These are phyloP conservation scores for Lyophyllum atratum DNA, from an alignment of 768 basidiomycete species.

Conservation along the genomic window DNA sequence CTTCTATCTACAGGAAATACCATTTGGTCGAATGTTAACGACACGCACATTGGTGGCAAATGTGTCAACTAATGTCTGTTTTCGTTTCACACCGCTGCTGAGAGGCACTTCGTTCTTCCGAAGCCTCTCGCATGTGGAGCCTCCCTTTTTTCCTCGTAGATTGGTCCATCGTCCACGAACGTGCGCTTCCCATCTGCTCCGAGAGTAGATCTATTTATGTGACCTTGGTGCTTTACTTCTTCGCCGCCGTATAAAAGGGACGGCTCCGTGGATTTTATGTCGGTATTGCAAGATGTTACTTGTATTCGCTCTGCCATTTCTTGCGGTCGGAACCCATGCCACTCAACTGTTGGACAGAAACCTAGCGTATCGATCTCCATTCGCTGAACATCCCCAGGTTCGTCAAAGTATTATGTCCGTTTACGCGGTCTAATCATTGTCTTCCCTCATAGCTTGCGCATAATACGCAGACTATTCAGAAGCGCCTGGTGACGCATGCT, in stretches of 20 bases:
- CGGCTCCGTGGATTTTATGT: not conserved
- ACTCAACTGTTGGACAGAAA: slow-evolving; percentile 36
- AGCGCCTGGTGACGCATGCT: not conserved
- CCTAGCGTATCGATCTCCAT: slow-evolving; percentile 42
- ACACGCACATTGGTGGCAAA: not conserved
- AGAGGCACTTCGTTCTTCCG: not conserved
- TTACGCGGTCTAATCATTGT: slow-evolving; percentile 51
- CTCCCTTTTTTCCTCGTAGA: not conserved
- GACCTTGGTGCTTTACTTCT: not conserved
- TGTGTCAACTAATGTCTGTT: not conserved
- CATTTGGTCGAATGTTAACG: no score
- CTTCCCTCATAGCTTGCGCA: slow-evolving; percentile 28
- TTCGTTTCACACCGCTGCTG: not conserved
- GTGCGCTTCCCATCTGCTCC: not conserved
- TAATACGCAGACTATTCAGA: slow-evolving; percentile 2
- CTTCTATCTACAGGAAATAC: no score
- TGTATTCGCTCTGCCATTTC: slow-evolving; percentile 4
- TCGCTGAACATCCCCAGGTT: slow-evolving; percentile 34
- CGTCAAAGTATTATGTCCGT: slow-evolving; percentile 39
- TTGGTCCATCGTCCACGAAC: slow-evolving; percentile 1
- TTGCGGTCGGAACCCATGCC: slow-evolving; percentile 7
- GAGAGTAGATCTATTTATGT: not conserved
- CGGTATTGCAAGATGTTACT: not conserved
- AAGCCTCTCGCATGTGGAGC: not conserved
- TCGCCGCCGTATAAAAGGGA: not conserved